Conservation (phyloP, 2,329 filamentous ascomycete species). For the Arthrinium puccinioides region DNA sequence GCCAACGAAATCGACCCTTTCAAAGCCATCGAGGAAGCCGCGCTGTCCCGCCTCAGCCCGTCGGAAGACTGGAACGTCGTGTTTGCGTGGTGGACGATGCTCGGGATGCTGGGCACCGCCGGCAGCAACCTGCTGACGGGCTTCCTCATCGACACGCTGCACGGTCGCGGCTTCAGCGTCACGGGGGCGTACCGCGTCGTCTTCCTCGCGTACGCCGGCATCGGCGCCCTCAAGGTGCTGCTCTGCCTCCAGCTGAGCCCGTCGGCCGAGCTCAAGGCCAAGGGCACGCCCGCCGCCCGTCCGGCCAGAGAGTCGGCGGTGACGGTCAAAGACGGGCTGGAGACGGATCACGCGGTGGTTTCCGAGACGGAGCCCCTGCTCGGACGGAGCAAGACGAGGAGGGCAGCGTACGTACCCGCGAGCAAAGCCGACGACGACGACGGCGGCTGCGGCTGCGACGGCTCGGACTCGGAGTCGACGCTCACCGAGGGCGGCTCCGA, state of each 20-base stretch:
- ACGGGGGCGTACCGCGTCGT: slow-evolving; percentile 25
- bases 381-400: no score
- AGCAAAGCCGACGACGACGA: no score
- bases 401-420: no score
- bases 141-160: slow-evolving; percentile 42
- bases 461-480: background rate
- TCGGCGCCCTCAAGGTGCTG: slow-evolving; percentile 52
- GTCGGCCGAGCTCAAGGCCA: slow-evolving; percentile 22
- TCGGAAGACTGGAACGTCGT: slow-evolving; percentile 41
- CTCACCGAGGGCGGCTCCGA: background rate
- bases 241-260: slow-evolving; percentile 40
- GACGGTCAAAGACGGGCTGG: background rate
- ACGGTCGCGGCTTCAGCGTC: slow-evolving; percentile 13
- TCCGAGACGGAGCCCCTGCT: slow-evolving; percentile 16
- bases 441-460: no score
- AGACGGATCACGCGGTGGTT: no score
- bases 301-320: no score
- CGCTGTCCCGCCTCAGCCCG: slow-evolving; percentile 47
- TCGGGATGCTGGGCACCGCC: slow-evolving; percentile 53
- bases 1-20: slow-evolving; percentile 60
- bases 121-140: slow-evolving; percentile 54
- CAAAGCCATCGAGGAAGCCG: slow-evolving; percentile 53
- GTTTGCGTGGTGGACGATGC: slow-evolving; percentile 54
- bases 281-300: no score
- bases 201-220: slow-evolving; percentile 48